These are phyloP conservation scores for Excoecaria cochinchinensis DNA, from an alignment of 345 rosid genomes.

Conservation along the genomic window DNA sequence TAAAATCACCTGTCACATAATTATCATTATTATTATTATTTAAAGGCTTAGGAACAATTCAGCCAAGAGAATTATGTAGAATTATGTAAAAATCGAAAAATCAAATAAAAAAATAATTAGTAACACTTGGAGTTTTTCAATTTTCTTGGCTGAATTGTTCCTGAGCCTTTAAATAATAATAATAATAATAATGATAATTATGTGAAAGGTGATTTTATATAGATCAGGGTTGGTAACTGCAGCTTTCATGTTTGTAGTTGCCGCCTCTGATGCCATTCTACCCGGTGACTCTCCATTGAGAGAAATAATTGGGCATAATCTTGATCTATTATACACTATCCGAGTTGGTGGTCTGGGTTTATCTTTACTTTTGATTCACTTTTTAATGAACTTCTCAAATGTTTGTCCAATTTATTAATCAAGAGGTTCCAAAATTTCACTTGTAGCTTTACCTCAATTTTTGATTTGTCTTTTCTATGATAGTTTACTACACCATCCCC, in stretches of 20 bases:
- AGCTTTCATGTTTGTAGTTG: constrained; percentile 73
- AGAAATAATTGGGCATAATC: constrained; percentile 56
- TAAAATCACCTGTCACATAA: constrained; percentile 59
- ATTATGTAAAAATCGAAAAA: too few species aligned
- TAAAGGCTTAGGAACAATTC: not conserved
- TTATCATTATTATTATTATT: constrained; percentile 1
- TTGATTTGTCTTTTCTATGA: too few species aligned
- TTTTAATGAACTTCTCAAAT: too few species aligned
- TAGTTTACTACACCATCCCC: too few species aligned
- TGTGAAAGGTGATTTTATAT: constrained; percentile 73
- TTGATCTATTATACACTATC: constrained; percentile 55
- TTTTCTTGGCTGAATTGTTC: too few species aligned
- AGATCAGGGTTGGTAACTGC: constrained; percentile 81
- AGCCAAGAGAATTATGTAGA: too few species aligned
- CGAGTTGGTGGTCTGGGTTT: constrained; percentile 85
- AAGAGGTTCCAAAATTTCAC: too few species aligned
- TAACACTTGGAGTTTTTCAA: too few species aligned
- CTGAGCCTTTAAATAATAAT: not conserved
- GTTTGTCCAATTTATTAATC: too few species aligned
- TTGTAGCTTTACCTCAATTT: too few species aligned
- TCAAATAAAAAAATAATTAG: too few species aligned
- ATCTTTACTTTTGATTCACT: constrained; percentile 73
- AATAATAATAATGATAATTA: not conserved
- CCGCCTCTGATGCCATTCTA: constrained; percentile 71
- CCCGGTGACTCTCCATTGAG: constrained; percentile 47